phyloP scores from a whole-genome alignment of 2,329 filamentous ascomycete genomes.

The Daldinia sp. region DNA sequence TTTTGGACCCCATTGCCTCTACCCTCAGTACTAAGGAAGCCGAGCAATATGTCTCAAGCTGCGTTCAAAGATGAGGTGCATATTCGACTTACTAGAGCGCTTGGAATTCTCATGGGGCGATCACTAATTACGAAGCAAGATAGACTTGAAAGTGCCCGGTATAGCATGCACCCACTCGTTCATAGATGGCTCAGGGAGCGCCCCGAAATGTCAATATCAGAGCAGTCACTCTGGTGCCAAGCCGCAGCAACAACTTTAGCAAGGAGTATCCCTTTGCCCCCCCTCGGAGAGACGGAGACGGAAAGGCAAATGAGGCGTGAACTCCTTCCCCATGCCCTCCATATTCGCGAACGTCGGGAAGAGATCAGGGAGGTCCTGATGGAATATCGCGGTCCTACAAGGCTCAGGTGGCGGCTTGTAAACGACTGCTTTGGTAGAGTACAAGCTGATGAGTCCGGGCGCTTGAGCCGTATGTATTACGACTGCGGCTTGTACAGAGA shows the following conservation, averaged over 20 bases:
- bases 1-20: neutral
- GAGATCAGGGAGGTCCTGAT: neutral
- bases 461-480: neutral
- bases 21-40: neutral
- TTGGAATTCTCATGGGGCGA: neutral
- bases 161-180: neutral
- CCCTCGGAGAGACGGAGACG: neutral
- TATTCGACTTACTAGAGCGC: neutral
- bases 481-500: neutral
- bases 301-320: neutral
- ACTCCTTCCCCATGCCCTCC: neutral
- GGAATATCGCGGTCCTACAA: neutral
- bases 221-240: neutral
- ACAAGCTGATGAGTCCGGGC: neutral
- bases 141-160: neutral
- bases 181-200: neutral
- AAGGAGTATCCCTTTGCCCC: neutral
- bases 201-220: neutral
- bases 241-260: neutral
- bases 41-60: neutral
- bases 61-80: neutral
- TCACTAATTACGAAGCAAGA: neutral
- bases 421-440: neutral
- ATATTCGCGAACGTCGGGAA: neutral
- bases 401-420: neutral